These are phyloP conservation scores for Entophlyctis luteolus DNA, from an alignment of 192 early-diverging fungal species.

Conservation along the genomic window DNA sequence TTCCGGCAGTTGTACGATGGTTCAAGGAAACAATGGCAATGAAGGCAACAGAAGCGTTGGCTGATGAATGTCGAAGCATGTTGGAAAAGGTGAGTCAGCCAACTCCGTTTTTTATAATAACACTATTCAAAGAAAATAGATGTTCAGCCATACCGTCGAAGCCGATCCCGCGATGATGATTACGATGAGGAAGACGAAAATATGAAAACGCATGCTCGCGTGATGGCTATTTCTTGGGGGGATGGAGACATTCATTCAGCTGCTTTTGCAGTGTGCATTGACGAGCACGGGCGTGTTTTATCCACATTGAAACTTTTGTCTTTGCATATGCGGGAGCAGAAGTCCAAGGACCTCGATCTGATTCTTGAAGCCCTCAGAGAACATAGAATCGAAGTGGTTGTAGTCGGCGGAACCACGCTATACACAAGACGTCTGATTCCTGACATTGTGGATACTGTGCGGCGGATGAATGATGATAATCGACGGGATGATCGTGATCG, in stretches of 20 bases:
- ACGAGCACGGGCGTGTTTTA: conserved; percentile 68
- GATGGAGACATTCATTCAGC: conserved; percentile 58
- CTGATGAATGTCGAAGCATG: conserved; percentile 54
- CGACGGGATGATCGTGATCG: not conserved
- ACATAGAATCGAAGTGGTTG: conserved; percentile 70
- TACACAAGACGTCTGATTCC: conserved; percentile 69
- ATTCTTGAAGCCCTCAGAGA: conserved; percentile 59
- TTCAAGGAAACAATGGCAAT: conserved; percentile 67
- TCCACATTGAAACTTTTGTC: conserved; percentile 61
- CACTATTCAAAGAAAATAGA: conserved; percentile 55
- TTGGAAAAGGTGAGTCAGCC: conserved; percentile 50
- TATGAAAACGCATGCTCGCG: conserved; percentile 47
- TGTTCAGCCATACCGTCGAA: conserved; percentile 52
- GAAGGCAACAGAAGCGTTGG: conserved; percentile 71
- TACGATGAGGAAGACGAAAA: conserved; percentile 30
- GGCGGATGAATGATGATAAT: conserved; percentile 14
- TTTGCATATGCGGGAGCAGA: conserved; percentile 31
- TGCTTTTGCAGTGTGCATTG: conserved; percentile 64
- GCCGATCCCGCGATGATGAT: conserved; percentile 40
- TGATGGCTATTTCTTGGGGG: conserved; percentile 69
- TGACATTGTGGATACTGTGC: conserved; percentile 53
- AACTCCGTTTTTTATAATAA: not conserved
- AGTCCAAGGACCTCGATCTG: conserved; percentile 28
- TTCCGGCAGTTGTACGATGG: conserved; percentile 70
- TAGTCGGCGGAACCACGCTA: conserved; percentile 73